Evolutionary conservation across 306 rosid species (phyloP), one percentile per base, ranked within the genome.

Genomic region (Dalbergia cochinchinensis): DNA sequence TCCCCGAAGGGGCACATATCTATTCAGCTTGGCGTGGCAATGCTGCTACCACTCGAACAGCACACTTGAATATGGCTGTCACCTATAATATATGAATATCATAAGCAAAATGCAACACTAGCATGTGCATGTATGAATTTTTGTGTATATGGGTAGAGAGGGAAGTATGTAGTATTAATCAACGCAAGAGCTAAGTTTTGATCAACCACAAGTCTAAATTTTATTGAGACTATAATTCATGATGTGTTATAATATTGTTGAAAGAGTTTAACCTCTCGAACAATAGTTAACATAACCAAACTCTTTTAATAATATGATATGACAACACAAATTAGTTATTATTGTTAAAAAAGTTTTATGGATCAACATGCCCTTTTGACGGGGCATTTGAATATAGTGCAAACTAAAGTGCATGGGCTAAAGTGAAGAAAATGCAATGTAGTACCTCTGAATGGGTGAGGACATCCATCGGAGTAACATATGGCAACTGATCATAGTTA

Each of bases 361-460:
- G 31, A 2, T 26, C 31, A 26, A 26, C 31, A 15, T 1, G 35
- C 9, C 20, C 6, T 42, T 10, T 20, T 34, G 15, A 63, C 13
- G 15, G 34, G 47, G 47, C 45, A 34, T 63, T 62, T 31, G 5
- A 65, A 16, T 5, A 3, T 11, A 66, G 35, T 15, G 20, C 6
- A 16, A 18, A 57, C 58, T 20, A n/a, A 44, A 53, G 44, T 34
- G 59, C 7, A 22, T 11, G 10, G 16, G 51, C 8, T 8, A 31
- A 37, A 61, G 48, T 37, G 31, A 78, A 59, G 13, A 71, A 84
- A 78, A 71, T 31, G 16, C 16, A 33, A 51, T 37, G 48, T 10
- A 66, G n/a, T 84, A 91, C 97, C 96, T 89, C 67, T 8, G 90
- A 34, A 80, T 84, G 83, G 7, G 88, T 84, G 31, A 90, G 89